phyloP scores from a whole-genome alignment of 768 basidiomycete species.

The Pleurotus cornucopiae region DNA sequence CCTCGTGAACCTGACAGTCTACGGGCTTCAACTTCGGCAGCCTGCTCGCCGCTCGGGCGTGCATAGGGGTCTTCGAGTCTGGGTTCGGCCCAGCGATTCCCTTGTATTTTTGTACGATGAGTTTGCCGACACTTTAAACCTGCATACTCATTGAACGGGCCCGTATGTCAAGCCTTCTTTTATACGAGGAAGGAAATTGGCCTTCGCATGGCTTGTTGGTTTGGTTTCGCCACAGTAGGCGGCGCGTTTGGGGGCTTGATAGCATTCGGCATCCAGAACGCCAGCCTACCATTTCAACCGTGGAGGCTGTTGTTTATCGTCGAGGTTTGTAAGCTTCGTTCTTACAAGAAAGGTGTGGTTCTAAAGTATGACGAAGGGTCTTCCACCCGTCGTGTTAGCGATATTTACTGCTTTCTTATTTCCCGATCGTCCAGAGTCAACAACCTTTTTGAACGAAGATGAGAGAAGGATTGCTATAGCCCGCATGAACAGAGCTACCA shows the following conservation, averaged over 20 bases:
- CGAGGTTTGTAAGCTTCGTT: constrained; percentile 38
- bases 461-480: constrained; percentile 61
- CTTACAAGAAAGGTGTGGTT: neutral
- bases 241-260: constrained; percentile 83
- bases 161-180: constrained; percentile 51
- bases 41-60: constrained; percentile 52
- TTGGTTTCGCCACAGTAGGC: constrained; percentile 79
- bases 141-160: neutral
- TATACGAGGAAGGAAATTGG: constrained; percentile 76
- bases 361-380: constrained; percentile 38
- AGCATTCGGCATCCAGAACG: constrained; percentile 74
- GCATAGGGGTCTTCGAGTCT: constrained; percentile 75
- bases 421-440: constrained; percentile 71
- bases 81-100: constrained; percentile 77
- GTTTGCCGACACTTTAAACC: neutral
- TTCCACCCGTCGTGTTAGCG: constrained; percentile 66
- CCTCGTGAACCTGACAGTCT: constrained; percentile 34
- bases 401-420: constrained; percentile 49
- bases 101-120: constrained; percentile 65
- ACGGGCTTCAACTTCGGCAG: constrained; percentile 57
- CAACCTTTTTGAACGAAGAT: constrained; percentile 47
- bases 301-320: constrained; percentile 72
- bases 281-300: constrained; percentile 39
- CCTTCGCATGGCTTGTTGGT: constrained; percentile 75
- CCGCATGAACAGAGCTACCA: constrained; percentile 62